Evolutionary conservation across 768 basidiomycete genomes (phyloP).

Genomic region (Agaricus bisporus): DNA sequence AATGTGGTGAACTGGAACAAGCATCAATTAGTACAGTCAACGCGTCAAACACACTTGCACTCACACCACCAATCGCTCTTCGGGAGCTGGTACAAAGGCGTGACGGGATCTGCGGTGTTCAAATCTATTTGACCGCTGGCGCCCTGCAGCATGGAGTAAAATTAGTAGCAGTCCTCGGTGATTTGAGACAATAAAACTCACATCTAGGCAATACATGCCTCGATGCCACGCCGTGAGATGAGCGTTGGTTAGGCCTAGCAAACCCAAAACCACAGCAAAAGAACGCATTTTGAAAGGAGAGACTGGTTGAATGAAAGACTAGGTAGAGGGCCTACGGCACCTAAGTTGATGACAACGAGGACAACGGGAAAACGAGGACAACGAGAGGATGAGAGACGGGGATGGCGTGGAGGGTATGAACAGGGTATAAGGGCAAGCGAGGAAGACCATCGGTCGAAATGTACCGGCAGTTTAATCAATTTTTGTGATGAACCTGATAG

Average conservation of each 20-base stretch:
- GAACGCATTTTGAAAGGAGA: slow-evolving; percentile 3
- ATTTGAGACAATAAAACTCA: slow-evolving; percentile 16
- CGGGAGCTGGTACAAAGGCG: slow-evolving; percentile 36
- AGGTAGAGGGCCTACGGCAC: background rate
- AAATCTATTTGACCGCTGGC: slow-evolving; percentile 21
- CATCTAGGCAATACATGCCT: slow-evolving; percentile 43
- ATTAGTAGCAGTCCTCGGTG: background rate
- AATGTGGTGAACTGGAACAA: slow-evolving; percentile 27
- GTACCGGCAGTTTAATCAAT: too few relatives aligned
- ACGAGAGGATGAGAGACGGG: background rate
- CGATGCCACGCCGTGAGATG: slow-evolving; percentile 37
- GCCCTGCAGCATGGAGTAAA: slow-evolving; percentile 20
- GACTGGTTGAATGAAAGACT: background rate
- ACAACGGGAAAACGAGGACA: background rate
- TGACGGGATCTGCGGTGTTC: slow-evolving; percentile 33
- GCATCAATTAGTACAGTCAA: slow-evolving; percentile 5
- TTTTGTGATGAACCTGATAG: too few relatives aligned
- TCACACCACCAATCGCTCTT: slow-evolving; percentile 42
- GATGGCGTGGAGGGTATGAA: background rate
- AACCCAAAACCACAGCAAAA: background rate
- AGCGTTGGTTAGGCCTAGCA: slow-evolving; percentile 20
- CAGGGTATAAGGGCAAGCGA: too few relatives aligned
- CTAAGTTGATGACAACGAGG: background rate
- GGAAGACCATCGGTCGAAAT: too few relatives aligned
- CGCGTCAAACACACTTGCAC: slow-evolving; percentile 10